These are phyloP conservation scores for Mycena latifolia DNA, from an alignment of 768 basidiomycete species.

Conservation along the genomic window DNA sequence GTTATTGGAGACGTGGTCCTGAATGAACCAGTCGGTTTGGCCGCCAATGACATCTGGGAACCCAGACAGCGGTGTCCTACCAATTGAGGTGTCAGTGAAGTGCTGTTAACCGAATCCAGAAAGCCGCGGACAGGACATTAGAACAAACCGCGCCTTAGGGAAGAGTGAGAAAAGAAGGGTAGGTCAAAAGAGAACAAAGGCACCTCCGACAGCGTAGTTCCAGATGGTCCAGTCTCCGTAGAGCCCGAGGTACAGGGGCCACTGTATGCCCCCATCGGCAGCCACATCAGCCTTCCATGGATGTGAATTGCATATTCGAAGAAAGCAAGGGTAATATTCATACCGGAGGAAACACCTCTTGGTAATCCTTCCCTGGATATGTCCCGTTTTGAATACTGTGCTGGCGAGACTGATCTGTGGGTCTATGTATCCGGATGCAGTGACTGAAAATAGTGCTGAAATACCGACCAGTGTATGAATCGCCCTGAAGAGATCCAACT, in stretches of 20 bases:
- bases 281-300: conserved; percentile 34
- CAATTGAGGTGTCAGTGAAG: not conserved
- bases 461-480: conserved; percentile 30
- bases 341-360: conserved; percentile 41
- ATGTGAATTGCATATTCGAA: not conserved
- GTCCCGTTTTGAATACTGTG: conserved; percentile 41
- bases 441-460: not conserved
- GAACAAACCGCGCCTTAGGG: conserved; percentile 43
- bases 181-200: too few species aligned
- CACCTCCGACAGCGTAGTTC: too few species aligned
- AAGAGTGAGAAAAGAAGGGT: too few species aligned
- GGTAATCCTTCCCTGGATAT: conserved; percentile 40
- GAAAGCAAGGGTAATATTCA: not conserved
- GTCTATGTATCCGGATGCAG: not conserved
- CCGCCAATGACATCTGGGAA: conserved; percentile 36
- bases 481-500: conserved; percentile 18
- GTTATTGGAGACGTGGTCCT: conserved; percentile 37
- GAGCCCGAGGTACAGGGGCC: conserved; percentile 40
- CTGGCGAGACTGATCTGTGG: conserved; percentile 37
- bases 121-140: conserved; percentile 26
- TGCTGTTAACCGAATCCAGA: not conserved
- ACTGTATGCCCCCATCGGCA: conserved; percentile 41
- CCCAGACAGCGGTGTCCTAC: conserved; percentile 12
- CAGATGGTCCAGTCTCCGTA: conserved; percentile 41
- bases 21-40: conserved; percentile 40